These are phyloP conservation scores for Drechslerella coelobrocha DNA, from an alignment of 2,329 filamentous ascomycete genomes.

Conservation along the genomic window DNA sequence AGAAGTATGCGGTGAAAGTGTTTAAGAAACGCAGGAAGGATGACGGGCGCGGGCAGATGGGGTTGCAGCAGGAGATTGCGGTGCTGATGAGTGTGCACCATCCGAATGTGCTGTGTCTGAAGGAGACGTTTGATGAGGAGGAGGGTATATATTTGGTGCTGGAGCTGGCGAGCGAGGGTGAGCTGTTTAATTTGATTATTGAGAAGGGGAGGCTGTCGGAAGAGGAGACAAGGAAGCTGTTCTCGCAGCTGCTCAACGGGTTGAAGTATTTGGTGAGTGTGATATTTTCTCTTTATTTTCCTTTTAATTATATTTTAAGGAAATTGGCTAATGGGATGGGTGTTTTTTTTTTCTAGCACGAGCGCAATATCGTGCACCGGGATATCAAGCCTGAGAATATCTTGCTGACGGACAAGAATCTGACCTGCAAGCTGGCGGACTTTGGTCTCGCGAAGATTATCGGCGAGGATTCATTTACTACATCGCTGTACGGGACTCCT, in stretches of 20 bases:
- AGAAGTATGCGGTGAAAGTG: conserved; percentile 88
- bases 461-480: conserved; percentile 96
- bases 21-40: conserved; percentile 88
- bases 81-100: conserved; percentile 97
- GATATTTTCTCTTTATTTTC: conserved; percentile 56
- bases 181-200: conserved; percentile 94
- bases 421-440: conserved; percentile 90
- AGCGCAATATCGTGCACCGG: conserved; percentile 94
- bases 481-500: conserved; percentile 71
- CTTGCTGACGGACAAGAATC: conserved; percentile 79
- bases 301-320: conserved; percentile 55
- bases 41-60: conserved; percentile 81
- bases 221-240: conserved; percentile 81
- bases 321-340: conserved; percentile 35
- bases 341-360: conserved; percentile 69
- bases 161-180: conserved; percentile 88
- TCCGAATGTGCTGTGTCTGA: conserved; percentile 87
- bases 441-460: conserved; percentile 98
- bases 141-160: conserved; percentile 90
- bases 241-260: conserved; percentile 88
- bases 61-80: conserved; percentile 92
- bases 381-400: conserved; percentile 99
- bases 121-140: conserved; percentile 90
- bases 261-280: conserved; percentile 91
- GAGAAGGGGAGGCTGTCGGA: conserved; percentile 88